Base-by-base conservation (phyloP, 1,284 basidiomycete genomes). In the Trametes pubescens region DNA sequence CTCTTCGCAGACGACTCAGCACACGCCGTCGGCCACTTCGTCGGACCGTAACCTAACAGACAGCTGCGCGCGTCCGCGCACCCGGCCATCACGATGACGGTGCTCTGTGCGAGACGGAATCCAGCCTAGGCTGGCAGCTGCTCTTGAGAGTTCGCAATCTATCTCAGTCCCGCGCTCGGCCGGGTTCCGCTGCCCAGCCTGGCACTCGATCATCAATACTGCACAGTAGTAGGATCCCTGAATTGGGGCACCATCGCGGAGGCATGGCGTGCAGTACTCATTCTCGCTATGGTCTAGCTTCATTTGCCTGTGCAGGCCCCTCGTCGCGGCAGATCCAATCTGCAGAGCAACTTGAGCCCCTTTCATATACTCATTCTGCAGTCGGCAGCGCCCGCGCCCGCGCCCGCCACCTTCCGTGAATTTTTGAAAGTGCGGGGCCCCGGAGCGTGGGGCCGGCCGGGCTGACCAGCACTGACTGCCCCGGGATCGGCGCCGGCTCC, bases 91-190 rank as follows among this genome's bases (percentile, higher is more conserved):
- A 56, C 18, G 24, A 7, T 47, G 43, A 14, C 10, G 54, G 40
- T 14, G n/a, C 38, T 44, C 14, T 18, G 14, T 16, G 18, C 40
- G 18, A 13, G 16, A 2, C 40, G 40, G 40, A 43, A 43, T 16
- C 14, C 40, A 43, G 40, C 40, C 32, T 57, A 48, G 34, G 22
- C 55, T 55, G 53, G 53, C 53, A 55, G 53, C 46, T 57, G 46
- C 55, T 22, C 48, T 49, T 34, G 40, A 43, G 4, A 43, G 40
- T 43, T 43, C 16, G 40, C 40, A 43, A 57, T 48, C 46, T 57
- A 57, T 57, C 44, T 57, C 29, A 57, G 55, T 44, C 46, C 47
- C 34, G 32, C 34, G 22, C 46, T 46, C 29, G 11, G 37, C 37
- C 37, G 37, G 29, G 29, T 32, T 32, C 14, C 37, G 11, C 37